These are phyloP conservation scores for Puccinia triticina DNA, from an alignment of 1,284 basidiomycete species.

Conservation along the genomic window DNA sequence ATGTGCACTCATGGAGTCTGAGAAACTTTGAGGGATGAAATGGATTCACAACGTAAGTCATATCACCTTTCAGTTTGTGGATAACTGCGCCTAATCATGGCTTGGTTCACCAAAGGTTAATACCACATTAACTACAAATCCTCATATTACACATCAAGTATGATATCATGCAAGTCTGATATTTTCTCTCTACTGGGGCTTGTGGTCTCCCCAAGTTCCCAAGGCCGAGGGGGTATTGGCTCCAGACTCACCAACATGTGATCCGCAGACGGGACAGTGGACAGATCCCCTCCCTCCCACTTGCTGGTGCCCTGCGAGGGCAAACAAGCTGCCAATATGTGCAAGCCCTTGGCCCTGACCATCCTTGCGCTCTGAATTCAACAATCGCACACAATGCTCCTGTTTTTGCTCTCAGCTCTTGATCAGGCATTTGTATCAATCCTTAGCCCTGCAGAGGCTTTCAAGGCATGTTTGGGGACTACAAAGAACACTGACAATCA, in stretches of 20 bases:
- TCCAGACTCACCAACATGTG: background rate
- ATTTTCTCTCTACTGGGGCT: conserved; percentile 49
- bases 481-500: too few relatives aligned
- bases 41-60: conserved; percentile 45
- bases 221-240: background rate
- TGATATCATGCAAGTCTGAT: conserved; percentile 44
- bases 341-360: too few relatives aligned
- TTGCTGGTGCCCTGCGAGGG: too few relatives aligned
- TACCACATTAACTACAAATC: conserved; percentile 38
- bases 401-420: too few relatives aligned
- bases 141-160: conserved; percentile 27
- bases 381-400: too few relatives aligned
- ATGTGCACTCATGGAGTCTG: conserved; percentile 31
- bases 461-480: too few relatives aligned
- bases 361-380: too few relatives aligned
- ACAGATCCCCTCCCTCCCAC: too few relatives aligned
- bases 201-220: background rate
- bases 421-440: too few relatives aligned
- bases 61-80: background rate
- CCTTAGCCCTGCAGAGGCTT: too few relatives aligned
- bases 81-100: background rate
- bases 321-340: too few relatives aligned
- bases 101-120: conserved; percentile 9
- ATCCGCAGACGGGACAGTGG: background rate
- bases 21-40: conserved; percentile 38